A percentile compares a stretch with the other conserved stretches of the same genome.
phyloP scores from a whole-genome alignment of 2,329 filamentous ascomycete species.

The Bipolaris bicolor region DNA sequence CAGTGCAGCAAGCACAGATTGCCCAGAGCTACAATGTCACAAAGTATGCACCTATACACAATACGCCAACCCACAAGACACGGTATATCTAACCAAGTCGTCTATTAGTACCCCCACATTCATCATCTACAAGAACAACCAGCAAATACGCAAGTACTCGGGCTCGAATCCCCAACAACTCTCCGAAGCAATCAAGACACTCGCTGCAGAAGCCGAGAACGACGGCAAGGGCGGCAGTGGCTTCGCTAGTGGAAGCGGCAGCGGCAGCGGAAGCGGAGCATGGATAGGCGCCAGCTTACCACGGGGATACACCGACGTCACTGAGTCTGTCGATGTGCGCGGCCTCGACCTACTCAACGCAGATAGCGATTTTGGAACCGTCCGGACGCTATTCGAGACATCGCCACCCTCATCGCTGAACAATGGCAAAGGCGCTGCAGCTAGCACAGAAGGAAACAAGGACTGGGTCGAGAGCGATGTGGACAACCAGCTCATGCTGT shows the following conservation, averaged over 20 bases:
- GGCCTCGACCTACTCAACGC: slow-evolving; percentile 88
- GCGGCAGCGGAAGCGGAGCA: slow-evolving; percentile 49
- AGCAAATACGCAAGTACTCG: slow-evolving; percentile 70
- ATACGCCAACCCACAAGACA: neutral
- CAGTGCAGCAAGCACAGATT: slow-evolving; percentile 76
- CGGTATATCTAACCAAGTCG: slow-evolving; percentile 16
- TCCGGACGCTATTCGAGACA: slow-evolving; percentile 74
- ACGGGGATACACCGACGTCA: slow-evolving; percentile 82
- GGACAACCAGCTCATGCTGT: slow-evolving; percentile 95
- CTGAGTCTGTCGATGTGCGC: slow-evolving; percentile 77
- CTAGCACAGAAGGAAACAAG: slow-evolving; percentile 53
- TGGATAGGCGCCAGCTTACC: slow-evolving; percentile 81
- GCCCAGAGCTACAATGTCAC: slow-evolving; percentile 75
- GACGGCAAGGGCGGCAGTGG: slow-evolving; percentile 52
- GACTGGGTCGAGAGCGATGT: slow-evolving; percentile 98
- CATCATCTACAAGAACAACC: slow-evolving; percentile 74
- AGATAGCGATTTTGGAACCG: slow-evolving; percentile 75
- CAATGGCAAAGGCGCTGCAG: slow-evolving; percentile 54
- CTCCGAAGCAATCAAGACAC: slow-evolving; percentile 71
- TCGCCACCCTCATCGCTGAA: slow-evolving; percentile 69
- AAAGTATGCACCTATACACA: slow-evolving; percentile 55
- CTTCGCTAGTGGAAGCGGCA: slow-evolving; percentile 48
- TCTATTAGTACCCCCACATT: slow-evolving; percentile 79
- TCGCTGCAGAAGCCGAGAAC: slow-evolving; percentile 68
- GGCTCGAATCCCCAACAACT: slow-evolving; percentile 77